Evolutionary conservation across 192 early-diverging fungal species (phyloP), one percentile per base, ranked within the genome.

Genomic region (Lunasporangiospora selenospora): DNA sequence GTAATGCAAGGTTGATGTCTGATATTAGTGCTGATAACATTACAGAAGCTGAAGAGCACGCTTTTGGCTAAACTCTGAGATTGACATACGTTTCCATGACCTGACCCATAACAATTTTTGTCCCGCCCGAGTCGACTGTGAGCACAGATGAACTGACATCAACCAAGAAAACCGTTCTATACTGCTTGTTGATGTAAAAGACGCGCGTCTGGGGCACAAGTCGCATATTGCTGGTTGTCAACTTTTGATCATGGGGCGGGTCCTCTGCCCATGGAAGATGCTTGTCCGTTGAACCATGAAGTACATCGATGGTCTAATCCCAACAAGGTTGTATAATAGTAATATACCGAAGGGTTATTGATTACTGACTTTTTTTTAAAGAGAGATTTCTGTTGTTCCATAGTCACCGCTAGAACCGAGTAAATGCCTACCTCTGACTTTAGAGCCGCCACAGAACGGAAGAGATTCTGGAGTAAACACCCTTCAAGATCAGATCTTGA

Each of bases 201-300:
- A 93, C 84, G 10, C 81, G 75, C 0, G 91, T 89, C n/a, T 86
- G 75, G 2, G 91, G 89, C 9, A 86, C 89, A 13, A 93, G 76
- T 27, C 80, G 46, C 69, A 73, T 63, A n/a, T n/a, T n/a, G n/a
- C n/a, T n/a, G 13, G 47, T 19, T 9, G 39, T 29, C 11, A 58
- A 24, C 30, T 38, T n/a, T 30, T 63, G 44, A 9, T 50, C 32
- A 27, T 63, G 69, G n/a, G n/a, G n/a, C n/a, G n/a, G 1, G 13
- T 43, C 21, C 23, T 58, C 54, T 16, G 69, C 58, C 69, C 69
- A 73, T 26, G 69, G 69, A 3, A 73, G 59, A 43, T 73, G 69
- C 18, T 73, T 73, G 49, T 73, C 69, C 2, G 60, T 46, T n/a
- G 69, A 62, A 15, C 48, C 69, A 48, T 73, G 49, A 4, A 73